These are phyloP conservation scores for Diaporthe ilicicola DNA, from an alignment of 2,329 filamentous ascomycete genomes.

Conservation along the genomic window DNA sequence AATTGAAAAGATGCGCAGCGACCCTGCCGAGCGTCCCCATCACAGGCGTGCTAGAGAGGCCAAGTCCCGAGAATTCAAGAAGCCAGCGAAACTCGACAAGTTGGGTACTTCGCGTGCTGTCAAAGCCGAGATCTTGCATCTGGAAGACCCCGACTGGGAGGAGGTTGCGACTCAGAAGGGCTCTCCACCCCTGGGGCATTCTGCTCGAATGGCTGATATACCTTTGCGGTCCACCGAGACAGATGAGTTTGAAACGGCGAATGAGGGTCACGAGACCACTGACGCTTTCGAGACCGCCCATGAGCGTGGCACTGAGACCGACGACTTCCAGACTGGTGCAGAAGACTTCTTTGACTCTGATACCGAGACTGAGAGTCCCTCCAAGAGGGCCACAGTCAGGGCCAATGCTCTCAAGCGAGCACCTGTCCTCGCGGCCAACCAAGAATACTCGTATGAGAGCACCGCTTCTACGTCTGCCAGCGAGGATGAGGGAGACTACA, in stretches of 20 bases:
- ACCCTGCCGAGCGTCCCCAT: slow-evolving; percentile 46
- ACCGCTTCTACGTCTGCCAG: slow-evolving; percentile 88
- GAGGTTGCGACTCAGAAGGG: slow-evolving; percentile 59
- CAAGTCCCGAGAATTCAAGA: slow-evolving; percentile 78
- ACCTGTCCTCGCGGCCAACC: slow-evolving; percentile 53
- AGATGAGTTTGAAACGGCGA: slow-evolving; percentile 82
- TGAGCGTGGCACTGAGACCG: slow-evolving; percentile 86
- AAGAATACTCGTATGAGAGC: slow-evolving; percentile 76
- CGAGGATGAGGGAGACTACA: slow-evolving; percentile 70
- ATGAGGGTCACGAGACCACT: slow-evolving; percentile 81
- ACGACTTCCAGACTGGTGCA: slow-evolving; percentile 93
- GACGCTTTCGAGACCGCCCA: slow-evolving; percentile 76
- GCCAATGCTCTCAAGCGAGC: slow-evolving; percentile 47
- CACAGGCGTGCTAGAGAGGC: slow-evolving; percentile 69
- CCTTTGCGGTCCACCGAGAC: slow-evolving; percentile 48
- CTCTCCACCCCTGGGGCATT: slow-evolving; percentile 30
- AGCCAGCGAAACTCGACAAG: slow-evolving; percentile 70
- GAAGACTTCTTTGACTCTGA: slow-evolving; percentile 81
- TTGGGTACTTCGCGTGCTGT: slow-evolving; percentile 79
- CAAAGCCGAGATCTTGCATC: slow-evolving; percentile 81
- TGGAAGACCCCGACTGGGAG: slow-evolving; percentile 90
- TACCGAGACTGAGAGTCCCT: slow-evolving; percentile 82
- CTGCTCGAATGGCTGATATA: slow-evolving; percentile 29
- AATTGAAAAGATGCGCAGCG: slow-evolving; percentile 74
- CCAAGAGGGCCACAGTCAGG: slow-evolving; percentile 48